Conservation (phyloP, 2,329 filamentous ascomycete genomes). For the Aciculosporium take region DNA sequence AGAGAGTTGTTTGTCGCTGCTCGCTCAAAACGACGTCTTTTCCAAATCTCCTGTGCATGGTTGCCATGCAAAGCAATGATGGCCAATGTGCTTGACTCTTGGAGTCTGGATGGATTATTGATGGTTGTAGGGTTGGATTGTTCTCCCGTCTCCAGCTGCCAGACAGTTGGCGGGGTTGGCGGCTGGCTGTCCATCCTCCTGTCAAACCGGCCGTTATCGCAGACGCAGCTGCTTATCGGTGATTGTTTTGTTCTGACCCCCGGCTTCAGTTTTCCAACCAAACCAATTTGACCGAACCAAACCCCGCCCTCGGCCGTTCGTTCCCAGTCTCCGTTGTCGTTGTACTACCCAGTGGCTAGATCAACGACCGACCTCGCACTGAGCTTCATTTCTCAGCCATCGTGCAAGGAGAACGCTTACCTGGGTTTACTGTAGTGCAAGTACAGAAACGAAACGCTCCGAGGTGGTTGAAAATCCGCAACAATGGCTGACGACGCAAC, state of each 20-base stretch:
- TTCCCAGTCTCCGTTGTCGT: not conserved
- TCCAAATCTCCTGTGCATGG: not conserved
- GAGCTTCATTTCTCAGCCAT: not conserved
- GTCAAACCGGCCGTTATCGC: not conserved
- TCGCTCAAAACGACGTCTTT: not conserved
- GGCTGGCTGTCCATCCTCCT: too few relatives aligned
- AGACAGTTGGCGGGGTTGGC: not conserved
- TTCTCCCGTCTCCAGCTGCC: too few relatives aligned
- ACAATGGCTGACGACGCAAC: slow-evolving; percentile 34
- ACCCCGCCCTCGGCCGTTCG: not conserved
- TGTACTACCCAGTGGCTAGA: not conserved
- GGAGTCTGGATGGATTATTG: not conserved
- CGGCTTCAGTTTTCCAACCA: too few relatives aligned
- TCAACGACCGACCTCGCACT: not conserved
- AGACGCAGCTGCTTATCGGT: not conserved
- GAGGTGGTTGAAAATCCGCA: not conserved
- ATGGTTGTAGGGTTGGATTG: not conserved
- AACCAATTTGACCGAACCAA: too few relatives aligned
- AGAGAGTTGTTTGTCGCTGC: not conserved
- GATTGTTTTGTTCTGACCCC: not conserved
- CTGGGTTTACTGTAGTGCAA: too few relatives aligned
- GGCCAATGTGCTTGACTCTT: not conserved
- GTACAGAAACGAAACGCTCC: not conserved
- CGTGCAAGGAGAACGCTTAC: not conserved
- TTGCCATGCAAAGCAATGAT: not conserved